Base-by-base conservation (phyloP, 495 filamentous ascomycete species). In the Penicillium simplicissimum region DNA sequence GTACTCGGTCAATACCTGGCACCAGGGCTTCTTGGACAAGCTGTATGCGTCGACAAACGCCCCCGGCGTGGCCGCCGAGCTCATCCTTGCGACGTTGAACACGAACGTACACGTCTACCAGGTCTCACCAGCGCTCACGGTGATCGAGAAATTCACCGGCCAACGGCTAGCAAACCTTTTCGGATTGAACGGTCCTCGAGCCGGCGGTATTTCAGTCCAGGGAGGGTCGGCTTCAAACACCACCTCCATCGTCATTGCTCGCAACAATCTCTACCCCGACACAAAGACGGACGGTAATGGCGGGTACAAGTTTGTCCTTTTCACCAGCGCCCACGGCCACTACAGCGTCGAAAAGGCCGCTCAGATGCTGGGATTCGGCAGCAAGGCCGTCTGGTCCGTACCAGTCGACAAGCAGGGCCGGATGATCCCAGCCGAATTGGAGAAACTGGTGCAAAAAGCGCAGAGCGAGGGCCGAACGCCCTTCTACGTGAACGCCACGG, bases 321-420 rank as follows among this genome's bases (percentile, higher is more conserved):
- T 97, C 81, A 96, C 93, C 15, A 89, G 86, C 65, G 85, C 79
- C 25, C 92, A 97, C 71, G 92, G 92, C 1, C 94, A 97, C 79
- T 98, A 97, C 78, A 92, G 88, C 43, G 82, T 96, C n/a, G 91
- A 96, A 71, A 97, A 97, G 75, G 92, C 93, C 0, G 93, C 92
- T 14, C 87, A 92, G 60, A 89, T 92, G 70, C 87, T 88, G 57
- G 95, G 95, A 8, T 81, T 98, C 33, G 95, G 95, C 4, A 87
- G 87, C 35, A 72, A 79, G 36, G 81, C 85, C 51, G 92, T 95
- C 9, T 84, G 87, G 78, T 67, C 80, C n/a, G 90, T 97, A 1
- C 82, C 88, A 14, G 85, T 96, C 54, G 90, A 96, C 71, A 68
- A 72, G 11, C 62, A 77, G 15, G 94, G 94, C 3, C 80, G 83